Conservation (phyloP, 176 grass and related monocot genomes). For the Sorghum bicolor region DNA sequence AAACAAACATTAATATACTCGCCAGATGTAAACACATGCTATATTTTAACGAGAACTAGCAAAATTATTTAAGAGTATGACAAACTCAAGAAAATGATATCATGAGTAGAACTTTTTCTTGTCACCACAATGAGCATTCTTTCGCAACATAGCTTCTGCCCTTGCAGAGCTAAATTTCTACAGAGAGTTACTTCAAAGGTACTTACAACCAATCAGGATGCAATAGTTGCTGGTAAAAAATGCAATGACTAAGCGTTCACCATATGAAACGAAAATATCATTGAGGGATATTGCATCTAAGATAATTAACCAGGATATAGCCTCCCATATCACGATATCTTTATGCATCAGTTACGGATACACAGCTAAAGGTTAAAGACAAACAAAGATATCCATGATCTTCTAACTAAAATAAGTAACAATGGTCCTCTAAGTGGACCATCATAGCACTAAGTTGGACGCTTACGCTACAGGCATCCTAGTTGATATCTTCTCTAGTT, state of each 20-base stretch:
- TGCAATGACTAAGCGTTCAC: neutral
- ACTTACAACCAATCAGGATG: neutral
- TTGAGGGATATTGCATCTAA: neutral
- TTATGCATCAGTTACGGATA: neutral
- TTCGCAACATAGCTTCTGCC: neutral
- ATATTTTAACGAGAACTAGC: too few species aligned
- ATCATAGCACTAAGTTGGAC: neutral
- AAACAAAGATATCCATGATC: neutral
- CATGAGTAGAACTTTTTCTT: neutral
- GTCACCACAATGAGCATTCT: neutral
- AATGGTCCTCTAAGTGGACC: neutral
- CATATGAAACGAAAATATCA: neutral
- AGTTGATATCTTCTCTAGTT: neutral
- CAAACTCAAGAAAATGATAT: neutral
- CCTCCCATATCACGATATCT: neutral
- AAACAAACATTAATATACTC: neutral
- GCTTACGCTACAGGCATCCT: neutral
- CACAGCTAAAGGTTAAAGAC: neutral
- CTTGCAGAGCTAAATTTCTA: neutral
- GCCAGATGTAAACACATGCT: neutral
- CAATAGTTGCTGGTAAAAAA: neutral
- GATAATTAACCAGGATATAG: neutral
- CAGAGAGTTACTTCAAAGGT: neutral
- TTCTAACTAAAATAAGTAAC: neutral
- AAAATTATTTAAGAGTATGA: neutral